Evolutionary conservation across 768 basidiomycete species (phyloP).

Genomic region (Tulasnella calospora): DNA sequence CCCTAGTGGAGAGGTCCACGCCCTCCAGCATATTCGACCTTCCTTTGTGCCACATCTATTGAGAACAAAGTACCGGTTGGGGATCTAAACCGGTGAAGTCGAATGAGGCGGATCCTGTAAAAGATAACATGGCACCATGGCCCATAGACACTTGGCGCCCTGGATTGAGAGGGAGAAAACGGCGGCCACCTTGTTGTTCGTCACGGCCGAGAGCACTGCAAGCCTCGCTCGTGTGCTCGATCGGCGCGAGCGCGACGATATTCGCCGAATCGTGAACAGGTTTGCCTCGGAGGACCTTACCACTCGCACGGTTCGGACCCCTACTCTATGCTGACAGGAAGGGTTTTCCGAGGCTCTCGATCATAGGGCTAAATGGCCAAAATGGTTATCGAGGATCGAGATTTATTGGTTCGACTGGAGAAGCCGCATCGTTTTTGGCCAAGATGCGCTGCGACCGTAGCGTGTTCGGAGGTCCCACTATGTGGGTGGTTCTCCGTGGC

Average conservation of each 20-base stretch:
- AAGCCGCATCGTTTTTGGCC: not conserved
- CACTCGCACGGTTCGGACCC: not conserved
- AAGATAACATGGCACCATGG: no score
- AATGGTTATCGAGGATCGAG: not conserved
- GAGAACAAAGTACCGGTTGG: no score
- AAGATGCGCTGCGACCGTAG: not conserved
- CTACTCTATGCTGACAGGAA: not conserved
- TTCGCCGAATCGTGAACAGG: not conserved
- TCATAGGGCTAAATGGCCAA: not conserved
- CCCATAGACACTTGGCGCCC: no score
- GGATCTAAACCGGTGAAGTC: no score
- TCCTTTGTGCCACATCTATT: not conserved
- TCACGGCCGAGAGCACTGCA: not conserved
- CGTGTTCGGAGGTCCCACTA: not conserved
- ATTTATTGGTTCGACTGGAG: not conserved
- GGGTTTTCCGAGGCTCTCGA: not conserved
- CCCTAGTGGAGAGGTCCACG: no score
- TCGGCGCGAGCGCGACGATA: not conserved
- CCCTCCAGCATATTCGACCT: not conserved
- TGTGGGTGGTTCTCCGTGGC: not conserved
- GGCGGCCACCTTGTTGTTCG: not conserved
- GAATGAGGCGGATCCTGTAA: no score
- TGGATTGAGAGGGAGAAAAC: not conserved
- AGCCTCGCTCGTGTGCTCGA: not conserved
- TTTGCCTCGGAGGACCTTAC: not conserved